phyloP scores from a whole-genome alignment of 164 flowering plant species.

The Pachysandra terminalis region DNA sequence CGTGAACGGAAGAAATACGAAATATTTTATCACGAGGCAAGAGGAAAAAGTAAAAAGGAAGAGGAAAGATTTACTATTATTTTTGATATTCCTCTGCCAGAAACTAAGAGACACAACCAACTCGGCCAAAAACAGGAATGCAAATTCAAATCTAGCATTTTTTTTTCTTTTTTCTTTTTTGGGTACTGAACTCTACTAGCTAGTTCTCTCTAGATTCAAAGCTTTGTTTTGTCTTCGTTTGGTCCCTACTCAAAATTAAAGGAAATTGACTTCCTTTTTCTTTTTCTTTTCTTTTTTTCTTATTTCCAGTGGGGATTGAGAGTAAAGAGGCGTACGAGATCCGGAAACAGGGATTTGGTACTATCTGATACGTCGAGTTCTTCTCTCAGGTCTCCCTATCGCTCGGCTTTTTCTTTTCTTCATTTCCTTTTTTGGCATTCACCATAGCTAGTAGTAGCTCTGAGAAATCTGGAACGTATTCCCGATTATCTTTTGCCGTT shows the following conservation, averaged over 20 bases:
- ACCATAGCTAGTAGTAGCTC: conserved; percentile 33
- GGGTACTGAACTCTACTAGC: no score
- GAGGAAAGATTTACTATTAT: not conserved
- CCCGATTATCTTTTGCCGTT: conserved; percentile 35
- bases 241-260: no score
- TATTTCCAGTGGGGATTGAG: no score
- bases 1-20: no score
- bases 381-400: not conserved
- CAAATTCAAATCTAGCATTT: not conserved
- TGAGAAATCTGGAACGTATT: conserved; percentile 34
- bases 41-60: no score
- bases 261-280: not conserved
- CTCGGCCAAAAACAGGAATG: not conserved
- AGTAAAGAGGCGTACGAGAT: no score
- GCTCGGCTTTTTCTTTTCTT: not conserved
- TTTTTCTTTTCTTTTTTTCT: not conserved
- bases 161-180: no score
- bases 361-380: conserved; percentile 2
- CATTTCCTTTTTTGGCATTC: conserved; percentile 23
- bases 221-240: no score
- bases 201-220: no score
- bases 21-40: no score
- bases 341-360: no score
- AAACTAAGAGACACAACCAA: not conserved
- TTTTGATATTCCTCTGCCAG: not conserved